These are phyloP conservation scores for Dillenia suffruticosa DNA, from an alignment of 164 flowering plant species.

Conservation along the genomic window DNA sequence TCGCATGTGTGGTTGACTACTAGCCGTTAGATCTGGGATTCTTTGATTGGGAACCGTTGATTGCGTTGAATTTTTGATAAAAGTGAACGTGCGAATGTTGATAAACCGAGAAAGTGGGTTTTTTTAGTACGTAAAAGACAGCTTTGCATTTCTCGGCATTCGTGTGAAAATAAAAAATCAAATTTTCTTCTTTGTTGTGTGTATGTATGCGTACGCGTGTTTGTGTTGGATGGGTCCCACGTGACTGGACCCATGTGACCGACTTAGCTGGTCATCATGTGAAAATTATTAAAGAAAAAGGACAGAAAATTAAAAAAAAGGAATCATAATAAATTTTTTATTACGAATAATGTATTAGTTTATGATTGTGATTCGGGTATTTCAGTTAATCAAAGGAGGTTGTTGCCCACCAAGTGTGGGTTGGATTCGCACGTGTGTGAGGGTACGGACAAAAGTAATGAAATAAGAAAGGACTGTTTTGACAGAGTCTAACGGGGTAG, in stretches of 20 bases:
- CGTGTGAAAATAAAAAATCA: slow-evolving; percentile 8
- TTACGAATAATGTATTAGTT: no score
- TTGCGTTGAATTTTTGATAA: neutral
- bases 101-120: neutral
- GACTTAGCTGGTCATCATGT: slow-evolving; percentile 46
- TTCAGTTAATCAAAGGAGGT: no score
- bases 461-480: no score
- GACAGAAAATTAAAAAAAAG: no score
- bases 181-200: neutral
- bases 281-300: slow-evolving; percentile 3
- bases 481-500: no score
- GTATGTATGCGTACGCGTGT: no score
- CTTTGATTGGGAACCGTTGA: no score
- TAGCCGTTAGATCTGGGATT: neutral
- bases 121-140: slow-evolving; percentile 9
- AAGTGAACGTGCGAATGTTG: neutral
- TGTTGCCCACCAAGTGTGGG: no score
- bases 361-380: no score
- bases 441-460: no score
- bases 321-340: no score
- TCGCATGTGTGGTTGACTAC: neutral
- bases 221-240: slow-evolving; percentile 21
- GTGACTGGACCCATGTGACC: slow-evolving; percentile 26
- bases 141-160: slow-evolving; percentile 10
- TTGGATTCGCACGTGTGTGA: no score